Base-by-base conservation (phyloP, 2,329 filamentous ascomycete species). In the Coniochaeta prunicola region DNA sequence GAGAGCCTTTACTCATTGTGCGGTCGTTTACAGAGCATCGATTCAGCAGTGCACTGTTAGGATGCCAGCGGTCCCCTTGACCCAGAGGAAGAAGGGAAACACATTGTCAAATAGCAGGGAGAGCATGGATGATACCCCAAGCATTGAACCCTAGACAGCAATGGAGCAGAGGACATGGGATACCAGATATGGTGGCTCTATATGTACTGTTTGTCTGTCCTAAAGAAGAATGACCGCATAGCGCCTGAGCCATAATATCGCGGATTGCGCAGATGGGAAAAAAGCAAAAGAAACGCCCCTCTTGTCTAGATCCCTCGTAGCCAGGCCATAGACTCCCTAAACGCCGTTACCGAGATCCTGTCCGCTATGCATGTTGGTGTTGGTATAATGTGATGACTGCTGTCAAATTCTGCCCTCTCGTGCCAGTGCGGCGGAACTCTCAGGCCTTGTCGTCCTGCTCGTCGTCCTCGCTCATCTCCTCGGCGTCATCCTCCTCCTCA, bases 401-500 rank as follows among this genome's bases (percentile, higher is more conserved):
- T 38, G 36, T 36, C 36, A 38, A 38, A 38, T 38, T 36, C 33
- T 9, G 4, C 31, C 6, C 12, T 33, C 31, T 12, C 33, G 10
- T 36, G 33, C 12, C 33, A 4, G 33, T 9, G 10, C 17, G 12
- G 10, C 34, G 34, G 8, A 6, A 48, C 21, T 48, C n/a, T 48
- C n/a, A 40, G 38, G n/a, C 21, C 19, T 45, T 45, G n/a, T 13
- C 40, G 8, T 45, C 45, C 45, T 50, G 15, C 10, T 30, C 45
- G 2, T 50, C 45, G 24, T 50, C 45, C 45, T 50, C 45, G 26
- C 45, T 50, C 21, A 50, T 30, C 45, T 50, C 45, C 17, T 76
- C 73, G 42, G 81, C 78, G 10, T 81, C 79, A 17, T 80, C 80
- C 7, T 82, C 83, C 24, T 86, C 81, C 1, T 78, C 77, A 13